Conservation (phyloP, 139 green algal genomes). For the Picochlorum sp. region DNA sequence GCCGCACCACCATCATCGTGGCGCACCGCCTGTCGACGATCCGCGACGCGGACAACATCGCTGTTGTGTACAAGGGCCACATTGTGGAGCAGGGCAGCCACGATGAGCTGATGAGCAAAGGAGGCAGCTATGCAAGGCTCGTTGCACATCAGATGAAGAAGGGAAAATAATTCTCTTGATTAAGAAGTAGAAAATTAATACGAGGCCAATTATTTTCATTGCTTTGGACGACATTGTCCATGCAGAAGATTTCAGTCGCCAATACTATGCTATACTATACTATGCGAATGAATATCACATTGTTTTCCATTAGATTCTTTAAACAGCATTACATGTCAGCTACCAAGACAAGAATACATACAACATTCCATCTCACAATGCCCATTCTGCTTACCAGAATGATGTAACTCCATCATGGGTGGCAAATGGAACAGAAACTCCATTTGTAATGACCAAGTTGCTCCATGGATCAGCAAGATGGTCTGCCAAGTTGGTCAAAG, state of each 20-base stretch:
- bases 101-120: slow-evolving; percentile 19
- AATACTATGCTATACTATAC: neutral
- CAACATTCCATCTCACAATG: too few relatives aligned
- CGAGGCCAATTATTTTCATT: too few relatives aligned
- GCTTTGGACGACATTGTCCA: too few relatives aligned
- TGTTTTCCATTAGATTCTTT: neutral
- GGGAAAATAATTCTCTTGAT: neutral
- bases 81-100: slow-evolving; percentile 59
- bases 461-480: slow-evolving; percentile 53
- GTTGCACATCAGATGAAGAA: slow-evolving; percentile 5
- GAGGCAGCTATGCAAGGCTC: slow-evolving; percentile 41
- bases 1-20: slow-evolving; percentile 81
- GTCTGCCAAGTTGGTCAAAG: slow-evolving; percentile 55
- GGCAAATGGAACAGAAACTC: slow-evolving; percentile 29
- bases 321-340: too few relatives aligned
- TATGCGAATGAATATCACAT: neutral
- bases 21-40: slow-evolving; percentile 82
- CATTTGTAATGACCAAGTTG: slow-evolving; percentile 56
- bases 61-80: slow-evolving; percentile 55
- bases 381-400: too few relatives aligned
- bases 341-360: too few relatives aligned
- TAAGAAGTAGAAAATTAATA: too few relatives aligned
- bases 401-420: too few relatives aligned
- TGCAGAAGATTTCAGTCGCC: too few relatives aligned
- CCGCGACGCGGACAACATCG: slow-evolving; percentile 68